Base-by-base conservation (phyloP, 2,329 filamentous ascomycete genomes). In the Fusarium foetens region DNA sequence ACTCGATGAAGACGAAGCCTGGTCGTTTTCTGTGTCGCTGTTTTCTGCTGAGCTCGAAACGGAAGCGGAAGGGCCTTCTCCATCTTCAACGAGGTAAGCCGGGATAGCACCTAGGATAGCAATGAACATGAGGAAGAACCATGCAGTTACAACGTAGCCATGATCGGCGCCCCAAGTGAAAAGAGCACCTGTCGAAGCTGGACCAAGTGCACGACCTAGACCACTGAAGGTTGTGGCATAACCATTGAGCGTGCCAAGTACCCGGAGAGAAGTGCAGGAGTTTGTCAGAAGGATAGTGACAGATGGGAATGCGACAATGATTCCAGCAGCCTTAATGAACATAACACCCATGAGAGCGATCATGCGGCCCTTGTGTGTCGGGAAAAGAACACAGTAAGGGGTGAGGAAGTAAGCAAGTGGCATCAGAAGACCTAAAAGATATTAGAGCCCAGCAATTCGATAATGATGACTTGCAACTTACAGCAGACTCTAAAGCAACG, bases 211-310 rank as follows among this genome's bases (percentile, higher is more conserved):
- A 53, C 95, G 86, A 4, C 95, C 95, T 9, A 98, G 81, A 1
- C 93, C 94, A 71, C 91, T 92, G 38, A 95, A 90, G 62, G 92
- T 93, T 0, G 95, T 97, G 1, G 94, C 95, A 68, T 97, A 90
- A 6, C 95, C 96, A 77, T 98, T 98, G 61, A 98, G 83, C 0
- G 95, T 98, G 3, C 94, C 95, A 9, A 98, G 87, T 14, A 97
- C 89, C 46, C 75, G 76, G 21, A 97, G 84, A 60, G 92, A 94
- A 2, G 86, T 83, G 8, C 94, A 94, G 14, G 92, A 94, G 82
- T 98, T 98, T 33, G 95, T 98, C 41, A 98, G 87, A 52, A 98
- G 86, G 75, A 98, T 98, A 10, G 94, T 97, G 31, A 89, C 92
- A 77, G 93, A 96, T 0, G 96, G 95, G 79, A 98, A 98, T 2